A percentile compares a stretch with the other conserved stretches of the same genome.
Conservation (phyloP, 176 grass and related monocot species). For the Areca catechu region DNA sequence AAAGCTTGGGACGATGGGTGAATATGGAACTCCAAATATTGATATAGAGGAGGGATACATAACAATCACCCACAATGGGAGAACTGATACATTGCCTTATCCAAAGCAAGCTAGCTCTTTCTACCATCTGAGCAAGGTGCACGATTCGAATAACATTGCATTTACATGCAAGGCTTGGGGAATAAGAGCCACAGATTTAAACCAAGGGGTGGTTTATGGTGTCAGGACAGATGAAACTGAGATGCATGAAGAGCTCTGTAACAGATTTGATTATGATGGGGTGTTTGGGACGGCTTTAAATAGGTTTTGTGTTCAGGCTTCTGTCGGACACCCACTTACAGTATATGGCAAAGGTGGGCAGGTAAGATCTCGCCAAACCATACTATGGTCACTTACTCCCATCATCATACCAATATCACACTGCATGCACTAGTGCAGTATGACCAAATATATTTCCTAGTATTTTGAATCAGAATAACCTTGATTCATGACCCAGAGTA, state of each 20-base stretch:
- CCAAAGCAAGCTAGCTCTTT: conserved; percentile 96
- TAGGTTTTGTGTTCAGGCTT: conserved; percentile 95
- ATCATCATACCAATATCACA: no score
- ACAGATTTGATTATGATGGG: conserved; percentile 87
- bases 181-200: conserved; percentile 88
- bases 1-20: conserved; percentile 93
- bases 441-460: no score
- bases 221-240: conserved; percentile 83
- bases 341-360: conserved; percentile 95
- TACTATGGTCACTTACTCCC: no score
- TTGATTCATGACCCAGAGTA: no score
- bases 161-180: conserved; percentile 97
- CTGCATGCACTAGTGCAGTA: no score
- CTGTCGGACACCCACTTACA: conserved; percentile 84
- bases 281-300: conserved; percentile 94
- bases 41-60: conserved; percentile 92
- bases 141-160: conserved; percentile 95
- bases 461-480: no score
- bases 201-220: conserved; percentile 91
- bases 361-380: conserved; percentile 25
- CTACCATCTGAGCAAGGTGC: conserved; percentile 95
- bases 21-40: conserved; percentile 96
- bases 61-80: conserved; percentile 86
- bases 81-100: conserved; percentile 86
- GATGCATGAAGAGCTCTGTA: conserved; percentile 82